A percentile compares a stretch with the other conserved stretches of the same genome.
phyloP scores from a whole-genome alignment of 768 basidiomycete species.

The Kwoniella europaea region DNA sequence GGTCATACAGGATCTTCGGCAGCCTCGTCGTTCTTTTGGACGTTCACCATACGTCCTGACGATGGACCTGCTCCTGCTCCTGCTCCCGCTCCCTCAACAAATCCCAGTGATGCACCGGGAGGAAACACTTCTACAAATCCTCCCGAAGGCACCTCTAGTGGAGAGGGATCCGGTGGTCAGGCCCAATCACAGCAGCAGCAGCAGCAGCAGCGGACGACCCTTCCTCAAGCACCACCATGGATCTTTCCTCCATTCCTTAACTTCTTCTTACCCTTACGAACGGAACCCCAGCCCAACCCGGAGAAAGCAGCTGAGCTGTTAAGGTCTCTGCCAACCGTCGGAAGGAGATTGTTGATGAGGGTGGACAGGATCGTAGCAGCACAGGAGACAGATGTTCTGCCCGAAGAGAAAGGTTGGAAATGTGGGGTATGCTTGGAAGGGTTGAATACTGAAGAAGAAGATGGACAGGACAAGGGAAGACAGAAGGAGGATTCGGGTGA shows the following conservation, averaged over 20 bases:
- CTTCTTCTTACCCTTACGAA: slow-evolving; percentile 20
- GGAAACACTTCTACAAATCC: background rate
- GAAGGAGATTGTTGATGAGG: slow-evolving; percentile 29
- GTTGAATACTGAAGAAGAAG: slow-evolving; percentile 11
- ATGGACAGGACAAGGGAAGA: slow-evolving; percentile 11
- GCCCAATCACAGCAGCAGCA: background rate
- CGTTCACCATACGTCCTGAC: slow-evolving; percentile 21
- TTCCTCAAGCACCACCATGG: slow-evolving; percentile 27
- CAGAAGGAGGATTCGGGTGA: background rate
- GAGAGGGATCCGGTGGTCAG: background rate
- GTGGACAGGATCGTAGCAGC: slow-evolving; percentile 42
- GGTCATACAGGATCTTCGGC: background rate
- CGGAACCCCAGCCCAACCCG: slow-evolving; percentile 37
- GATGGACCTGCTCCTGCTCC: background rate
- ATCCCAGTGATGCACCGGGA: background rate
- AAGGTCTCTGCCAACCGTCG: slow-evolving; percentile 35
- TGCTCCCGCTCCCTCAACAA: background rate
- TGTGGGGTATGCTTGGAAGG: slow-evolving; percentile 52
- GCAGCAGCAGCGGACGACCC: background rate
- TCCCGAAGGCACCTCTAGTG: background rate
- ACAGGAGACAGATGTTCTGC: slow-evolving; percentile 24
- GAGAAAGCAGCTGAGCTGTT: slow-evolving; percentile 45
- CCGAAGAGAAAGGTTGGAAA: slow-evolving; percentile 48
- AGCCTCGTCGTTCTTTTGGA: slow-evolving; percentile 8
- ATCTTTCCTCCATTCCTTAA: slow-evolving; percentile 31